Percentiles rank a stretch among this genome's conserved stretches.
Conservation (phyloP, 2,329 filamentous ascomycete species). For the Daldinia sp. region DNA sequence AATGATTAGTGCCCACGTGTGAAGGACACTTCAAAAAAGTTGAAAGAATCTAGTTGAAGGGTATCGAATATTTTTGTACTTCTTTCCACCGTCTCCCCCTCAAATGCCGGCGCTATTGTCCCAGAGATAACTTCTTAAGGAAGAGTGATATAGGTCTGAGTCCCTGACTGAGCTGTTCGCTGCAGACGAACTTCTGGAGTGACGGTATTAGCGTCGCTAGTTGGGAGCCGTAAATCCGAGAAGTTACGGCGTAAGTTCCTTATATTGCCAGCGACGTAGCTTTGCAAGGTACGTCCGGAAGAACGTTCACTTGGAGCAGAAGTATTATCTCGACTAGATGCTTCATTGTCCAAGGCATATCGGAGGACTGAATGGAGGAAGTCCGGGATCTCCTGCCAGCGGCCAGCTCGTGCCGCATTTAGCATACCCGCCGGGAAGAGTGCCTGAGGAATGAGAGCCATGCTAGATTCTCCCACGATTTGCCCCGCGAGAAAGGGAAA, state of each 20-base stretch:
- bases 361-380: constrained; percentile 66
- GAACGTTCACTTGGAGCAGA: constrained; percentile 20
- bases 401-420: constrained; percentile 65
- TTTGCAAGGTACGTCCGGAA: constrained; percentile 30
- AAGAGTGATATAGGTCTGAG: constrained; percentile 41
- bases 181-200: constrained; percentile 48
- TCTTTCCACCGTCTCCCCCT: constrained; percentile 12
- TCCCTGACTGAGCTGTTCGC: constrained; percentile 52
- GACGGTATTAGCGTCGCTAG: constrained; percentile 49
- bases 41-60: constrained; percentile 14
- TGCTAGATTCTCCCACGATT: constrained; percentile 52
- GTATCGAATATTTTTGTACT: constrained; percentile 30
- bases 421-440: constrained; percentile 66
- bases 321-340: constrained; percentile 30
- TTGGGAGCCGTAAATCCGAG: constrained; percentile 56
- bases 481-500: constrained; percentile 62
- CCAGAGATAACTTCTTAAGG: constrained; percentile 5
- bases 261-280: constrained; percentile 26
- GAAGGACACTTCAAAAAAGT: constrained; percentile 14
- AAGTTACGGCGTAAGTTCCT: constrained; percentile 46
- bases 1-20: constrained; percentile 29
- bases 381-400: constrained; percentile 70
- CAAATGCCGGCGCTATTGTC: neutral
- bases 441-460: constrained; percentile 52
- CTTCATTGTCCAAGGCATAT: constrained; percentile 58